Evolutionary conservation across 108 stramenopile species (phyloP).

Genomic region (Nannochloropsis gaditana): DNA sequence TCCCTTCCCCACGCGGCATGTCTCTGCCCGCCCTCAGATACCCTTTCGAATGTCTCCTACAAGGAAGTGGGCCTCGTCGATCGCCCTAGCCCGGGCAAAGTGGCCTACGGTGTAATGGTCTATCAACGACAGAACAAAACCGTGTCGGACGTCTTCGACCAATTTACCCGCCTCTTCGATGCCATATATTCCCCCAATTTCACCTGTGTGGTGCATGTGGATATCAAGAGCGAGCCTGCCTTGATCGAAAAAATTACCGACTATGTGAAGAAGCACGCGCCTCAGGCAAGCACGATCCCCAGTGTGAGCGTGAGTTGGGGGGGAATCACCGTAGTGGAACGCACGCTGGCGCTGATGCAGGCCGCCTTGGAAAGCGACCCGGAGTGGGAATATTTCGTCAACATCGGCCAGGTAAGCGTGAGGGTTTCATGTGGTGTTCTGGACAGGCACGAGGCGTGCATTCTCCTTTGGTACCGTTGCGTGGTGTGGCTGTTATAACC

Average conservation of each 20-base stretch:
- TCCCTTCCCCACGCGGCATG: not conserved
- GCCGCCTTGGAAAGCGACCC: constrained; percentile 41
- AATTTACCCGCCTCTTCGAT: constrained; percentile 18
- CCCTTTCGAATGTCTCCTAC: not conserved
- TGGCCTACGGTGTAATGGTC: constrained; percentile 51
- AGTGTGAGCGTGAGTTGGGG: constrained; percentile 48
- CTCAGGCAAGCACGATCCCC: not conserved
- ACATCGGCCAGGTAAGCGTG: constrained; percentile 38
- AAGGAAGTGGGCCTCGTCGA: not conserved
- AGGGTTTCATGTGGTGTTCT: no score
- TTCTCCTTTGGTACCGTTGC: no score
- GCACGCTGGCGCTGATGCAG: constrained; percentile 47
- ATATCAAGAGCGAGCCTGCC: constrained; percentile 26
- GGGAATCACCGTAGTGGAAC: constrained; percentile 44
- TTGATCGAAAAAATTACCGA: not conserved
- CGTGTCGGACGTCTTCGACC: not conserved
- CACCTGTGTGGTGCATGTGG: constrained; percentile 21
- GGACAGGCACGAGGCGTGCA: no score
- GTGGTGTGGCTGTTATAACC: no score
- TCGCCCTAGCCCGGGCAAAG: constrained; percentile 2
- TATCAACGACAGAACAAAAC: constrained; percentile 22
- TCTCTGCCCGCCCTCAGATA: not conserved
- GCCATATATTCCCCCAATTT: not conserved
- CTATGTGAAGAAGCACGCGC: no score
- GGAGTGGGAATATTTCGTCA: constrained; percentile 43